Percentiles rank a stretch among this genome's conserved stretches.
phyloP scores from a whole-genome alignment of 2,329 filamentous ascomycete genomes.

The Tympanopsis confertula region DNA sequence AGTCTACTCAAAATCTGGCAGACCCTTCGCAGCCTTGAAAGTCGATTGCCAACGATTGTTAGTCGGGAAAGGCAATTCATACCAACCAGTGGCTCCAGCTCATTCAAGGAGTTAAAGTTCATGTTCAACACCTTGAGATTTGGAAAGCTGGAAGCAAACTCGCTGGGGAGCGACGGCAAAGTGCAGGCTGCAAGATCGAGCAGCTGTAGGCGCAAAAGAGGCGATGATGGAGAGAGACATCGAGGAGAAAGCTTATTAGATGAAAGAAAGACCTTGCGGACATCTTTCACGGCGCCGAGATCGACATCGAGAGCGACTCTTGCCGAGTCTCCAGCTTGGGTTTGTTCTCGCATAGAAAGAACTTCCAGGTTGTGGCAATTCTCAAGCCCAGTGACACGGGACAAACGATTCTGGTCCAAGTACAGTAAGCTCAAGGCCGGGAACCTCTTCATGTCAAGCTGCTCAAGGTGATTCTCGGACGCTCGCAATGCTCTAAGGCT shows the following conservation, averaged over 20 bases:
- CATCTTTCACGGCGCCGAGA: neutral
- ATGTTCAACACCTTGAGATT: neutral
- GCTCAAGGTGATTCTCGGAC: neutral
- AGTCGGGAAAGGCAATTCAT: constrained; percentile 1
- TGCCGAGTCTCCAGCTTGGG: too few relatives aligned
- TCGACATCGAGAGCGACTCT: neutral
- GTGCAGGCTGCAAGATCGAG: neutral
- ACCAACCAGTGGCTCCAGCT: neutral
- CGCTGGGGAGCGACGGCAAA: neutral
- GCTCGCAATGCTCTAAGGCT: neutral
- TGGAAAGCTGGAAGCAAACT: neutral
- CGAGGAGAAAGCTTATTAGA: neutral
- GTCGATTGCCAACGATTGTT: neutral
- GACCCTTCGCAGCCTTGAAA: neutral
- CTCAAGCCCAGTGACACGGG: neutral
- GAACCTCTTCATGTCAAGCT: neutral
- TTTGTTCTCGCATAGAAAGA: neutral
- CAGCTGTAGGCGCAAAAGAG: neutral
- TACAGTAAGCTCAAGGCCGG: neutral
- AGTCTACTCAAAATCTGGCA: neutral
- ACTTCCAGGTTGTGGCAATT: neutral
- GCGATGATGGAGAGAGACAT: neutral
- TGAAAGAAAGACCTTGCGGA: neutral
- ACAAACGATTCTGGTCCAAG: neutral
- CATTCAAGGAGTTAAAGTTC: neutral